Conservation (phyloP, 2,329 filamentous ascomycete genomes). For the Apiospora marii region DNA sequence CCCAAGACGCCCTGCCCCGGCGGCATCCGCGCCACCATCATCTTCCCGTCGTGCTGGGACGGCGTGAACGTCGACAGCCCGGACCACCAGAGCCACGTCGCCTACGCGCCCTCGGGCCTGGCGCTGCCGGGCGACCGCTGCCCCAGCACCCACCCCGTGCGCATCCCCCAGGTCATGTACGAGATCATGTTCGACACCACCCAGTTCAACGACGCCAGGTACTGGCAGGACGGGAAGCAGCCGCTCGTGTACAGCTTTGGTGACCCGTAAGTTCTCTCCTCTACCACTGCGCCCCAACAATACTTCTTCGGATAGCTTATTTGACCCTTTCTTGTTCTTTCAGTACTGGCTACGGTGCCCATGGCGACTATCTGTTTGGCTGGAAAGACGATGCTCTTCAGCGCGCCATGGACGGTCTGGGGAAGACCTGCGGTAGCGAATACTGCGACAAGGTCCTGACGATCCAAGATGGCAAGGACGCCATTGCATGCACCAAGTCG, state of each 20-base stretch:
- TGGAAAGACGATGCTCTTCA: conserved; percentile 62
- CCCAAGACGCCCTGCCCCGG: conserved; percentile 61
- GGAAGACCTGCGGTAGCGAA: conserved; percentile 53
- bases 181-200: conserved; percentile 64
- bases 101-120: conserved; percentile 54
- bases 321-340: background rate
- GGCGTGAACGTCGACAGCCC: conserved; percentile 61
- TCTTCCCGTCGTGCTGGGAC: conserved; percentile 70
- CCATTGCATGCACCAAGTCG: conserved; percentile 54
- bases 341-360: conserved; percentile 65
- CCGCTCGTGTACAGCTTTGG: conserved; percentile 59
- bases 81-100: conserved; percentile 65
- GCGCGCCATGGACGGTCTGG: conserved; percentile 57
- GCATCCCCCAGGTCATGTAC: conserved; percentile 66
- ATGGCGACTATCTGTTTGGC: conserved; percentile 67
- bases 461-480: conserved; percentile 52
- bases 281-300: too few relatives aligned
- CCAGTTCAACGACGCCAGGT: conserved; percentile 60
- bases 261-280: conserved; percentile 42
- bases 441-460: conserved; percentile 53
- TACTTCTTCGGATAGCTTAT: background rate
- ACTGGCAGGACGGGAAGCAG: conserved; percentile 54
- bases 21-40: conserved; percentile 60
- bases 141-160: conserved; percentile 58
- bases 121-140: conserved; percentile 56